phyloP scores from a whole-genome alignment of 495 filamentous ascomycete genomes.

The Penicillium parvum region DNA sequence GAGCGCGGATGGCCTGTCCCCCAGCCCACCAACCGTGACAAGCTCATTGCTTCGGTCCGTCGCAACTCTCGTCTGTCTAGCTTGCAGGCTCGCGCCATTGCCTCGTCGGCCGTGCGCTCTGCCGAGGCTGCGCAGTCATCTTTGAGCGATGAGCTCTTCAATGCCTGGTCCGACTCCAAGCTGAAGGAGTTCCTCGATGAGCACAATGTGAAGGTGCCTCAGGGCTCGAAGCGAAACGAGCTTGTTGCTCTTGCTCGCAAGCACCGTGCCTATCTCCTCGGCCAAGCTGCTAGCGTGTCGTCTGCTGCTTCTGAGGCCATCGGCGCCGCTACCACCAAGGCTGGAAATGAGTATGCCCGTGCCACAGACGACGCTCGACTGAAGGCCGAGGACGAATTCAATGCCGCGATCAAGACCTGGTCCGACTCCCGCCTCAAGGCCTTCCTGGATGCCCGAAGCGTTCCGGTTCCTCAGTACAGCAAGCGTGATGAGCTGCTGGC shows the following conservation, averaged over 20 bases:
- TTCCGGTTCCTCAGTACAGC: constrained; percentile 68
- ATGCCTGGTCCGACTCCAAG: constrained; percentile 80
- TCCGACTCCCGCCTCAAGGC: constrained; percentile 74
- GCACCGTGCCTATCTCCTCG: constrained; percentile 70
- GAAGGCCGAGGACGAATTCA: constrained; percentile 65
- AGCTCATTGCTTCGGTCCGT: constrained; percentile 81
- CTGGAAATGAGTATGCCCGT: constrained; percentile 70
- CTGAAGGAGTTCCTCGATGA: constrained; percentile 77
- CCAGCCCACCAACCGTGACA: constrained; percentile 80
- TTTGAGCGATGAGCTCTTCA: constrained; percentile 76
- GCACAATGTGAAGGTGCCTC: constrained; percentile 75
- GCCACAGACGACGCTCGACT: constrained; percentile 67
- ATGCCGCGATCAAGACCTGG: constrained; percentile 60
- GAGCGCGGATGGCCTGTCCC: constrained; percentile 83
- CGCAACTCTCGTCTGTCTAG: constrained; percentile 82
- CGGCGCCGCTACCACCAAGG: constrained; percentile 78
- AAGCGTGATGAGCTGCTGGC: constrained; percentile 79
- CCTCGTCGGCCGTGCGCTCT: constrained; percentile 58
- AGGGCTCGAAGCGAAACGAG: constrained; percentile 87
- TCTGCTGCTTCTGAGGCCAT: constrained; percentile 52
- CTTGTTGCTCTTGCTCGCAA: constrained; percentile 87
- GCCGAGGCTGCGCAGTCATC: constrained; percentile 65
- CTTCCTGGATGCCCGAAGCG: constrained; percentile 50
- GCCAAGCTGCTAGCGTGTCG: constrained; percentile 54
- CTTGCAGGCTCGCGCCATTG: constrained; percentile 55